Evolutionary conservation across 257 asterid genomes (phyloP).

Genomic region (Salvia splendens): DNA sequence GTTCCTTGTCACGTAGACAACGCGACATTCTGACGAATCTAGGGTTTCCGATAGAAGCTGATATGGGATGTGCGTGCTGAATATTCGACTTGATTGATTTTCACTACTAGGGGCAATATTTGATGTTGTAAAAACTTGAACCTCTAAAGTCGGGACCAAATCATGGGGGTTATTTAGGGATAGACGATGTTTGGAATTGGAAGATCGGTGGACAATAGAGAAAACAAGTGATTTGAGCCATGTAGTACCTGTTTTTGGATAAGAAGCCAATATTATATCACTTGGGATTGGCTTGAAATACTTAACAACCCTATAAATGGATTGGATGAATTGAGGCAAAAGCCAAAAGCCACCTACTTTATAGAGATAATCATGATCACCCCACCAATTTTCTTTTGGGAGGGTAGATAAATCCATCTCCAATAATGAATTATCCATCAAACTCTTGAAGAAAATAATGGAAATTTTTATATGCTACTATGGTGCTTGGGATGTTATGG

Average conservation of each 20-base stretch:
- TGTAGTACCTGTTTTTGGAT: conserved; percentile 46
- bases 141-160: conserved; percentile 37
- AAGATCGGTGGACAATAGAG: conserved; percentile 30
- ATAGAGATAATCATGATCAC: conserved; percentile 26
- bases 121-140: conserved; percentile 14
- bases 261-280: conserved; percentile 35
- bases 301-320: conserved; percentile 28
- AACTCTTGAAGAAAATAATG: neutral
- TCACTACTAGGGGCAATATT: neutral
- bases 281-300: conserved; percentile 39
- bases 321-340: conserved; percentile 29
- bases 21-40: conserved; percentile 25
- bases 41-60: conserved; percentile 35
- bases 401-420: conserved; percentile 28
- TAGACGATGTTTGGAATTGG: conserved; percentile 23
- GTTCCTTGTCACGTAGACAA: conserved; percentile 39
- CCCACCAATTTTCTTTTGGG: conserved; percentile 38
- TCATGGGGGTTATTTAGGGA: conserved; percentile 35
- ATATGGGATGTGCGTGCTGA: conserved; percentile 39
- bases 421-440: conserved; percentile 22
- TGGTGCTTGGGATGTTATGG: neutral
- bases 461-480: no score
- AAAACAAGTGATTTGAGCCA: conserved; percentile 42
- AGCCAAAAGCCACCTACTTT: conserved; percentile 39
- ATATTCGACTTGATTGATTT: neutral